phyloP scores from a whole-genome alignment of 257 asterid genomes.

The Vinca minor region DNA sequence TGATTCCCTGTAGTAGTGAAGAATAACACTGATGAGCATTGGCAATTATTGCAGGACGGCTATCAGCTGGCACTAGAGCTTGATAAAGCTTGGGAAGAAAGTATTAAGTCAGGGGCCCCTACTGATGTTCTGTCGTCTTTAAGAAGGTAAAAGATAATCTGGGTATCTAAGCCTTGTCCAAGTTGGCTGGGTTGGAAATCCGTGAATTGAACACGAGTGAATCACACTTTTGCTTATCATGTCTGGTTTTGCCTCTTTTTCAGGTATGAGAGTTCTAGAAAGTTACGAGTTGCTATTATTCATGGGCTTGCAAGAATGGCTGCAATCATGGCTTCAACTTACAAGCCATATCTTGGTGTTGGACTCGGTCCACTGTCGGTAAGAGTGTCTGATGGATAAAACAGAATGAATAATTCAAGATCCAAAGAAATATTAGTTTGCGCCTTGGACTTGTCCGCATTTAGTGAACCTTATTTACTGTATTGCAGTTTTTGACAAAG shows the following conservation, averaged over 20 bases:
- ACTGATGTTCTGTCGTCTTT: slow-evolving; percentile 57
- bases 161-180: neutral
- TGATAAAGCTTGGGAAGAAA: slow-evolving; percentile 48
- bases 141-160: slow-evolving; percentile 33
- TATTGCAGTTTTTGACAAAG: slow-evolving; percentile 67
- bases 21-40: neutral
- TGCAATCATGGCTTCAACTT: slow-evolving; percentile 91
- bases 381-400: slow-evolving; percentile 10
- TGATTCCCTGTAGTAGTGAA: slow-evolving; percentile 4
- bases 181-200: neutral
- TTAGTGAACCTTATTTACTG: slow-evolving; percentile 4
- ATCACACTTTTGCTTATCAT: slow-evolving; percentile 4
- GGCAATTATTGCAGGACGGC: slow-evolving; percentile 50
- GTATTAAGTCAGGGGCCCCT: slow-evolving; percentile 40
- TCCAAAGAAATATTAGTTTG: neutral
- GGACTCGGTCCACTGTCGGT: slow-evolving; percentile 95
- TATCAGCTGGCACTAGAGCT: slow-evolving; percentile 90
- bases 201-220: neutral
- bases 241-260: slow-evolving; percentile 17
- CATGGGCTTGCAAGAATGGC: slow-evolving; percentile 99
- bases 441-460: slow-evolving; percentile 1
- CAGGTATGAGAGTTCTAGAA: slow-evolving; percentile 83
- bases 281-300: slow-evolving; percentile 69
- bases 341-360: slow-evolving; percentile 83
- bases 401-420: neutral